Percentiles rank a stretch among this genome's conserved stretches.
Evolutionary conservation across 768 basidiomycete species (phyloP).

Genomic region (Filobasidium floriforme): DNA sequence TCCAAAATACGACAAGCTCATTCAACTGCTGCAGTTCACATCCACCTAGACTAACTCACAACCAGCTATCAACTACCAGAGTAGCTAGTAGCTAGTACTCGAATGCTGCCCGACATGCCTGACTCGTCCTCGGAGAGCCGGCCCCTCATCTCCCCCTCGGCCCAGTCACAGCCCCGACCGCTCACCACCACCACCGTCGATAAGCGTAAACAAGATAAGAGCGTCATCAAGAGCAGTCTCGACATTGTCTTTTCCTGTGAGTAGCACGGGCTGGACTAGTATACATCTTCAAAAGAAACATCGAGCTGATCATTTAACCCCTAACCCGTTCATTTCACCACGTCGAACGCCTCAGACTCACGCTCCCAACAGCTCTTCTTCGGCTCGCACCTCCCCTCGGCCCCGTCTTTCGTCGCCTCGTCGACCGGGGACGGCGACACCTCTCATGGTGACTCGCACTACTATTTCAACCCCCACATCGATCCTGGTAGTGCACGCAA

Average conservation of each 20-base stretch:
- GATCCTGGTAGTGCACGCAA: neutral
- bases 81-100: too few species aligned
- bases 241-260: slow-evolving; percentile 26
- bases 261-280: too few species aligned
- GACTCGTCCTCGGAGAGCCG: neutral
- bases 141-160: neutral
- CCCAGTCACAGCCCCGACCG: neutral
- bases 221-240: slow-evolving; percentile 23
- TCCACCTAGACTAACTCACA: too few species aligned
- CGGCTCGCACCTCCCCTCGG: slow-evolving; percentile 32
- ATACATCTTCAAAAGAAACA: too few species aligned
- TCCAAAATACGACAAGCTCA: too few species aligned
- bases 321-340: too few species aligned
- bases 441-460: neutral
- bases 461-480: slow-evolving; percentile 4
- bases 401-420: slow-evolving; percentile 35
- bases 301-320: too few species aligned
- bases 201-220: slow-evolving; percentile 15
- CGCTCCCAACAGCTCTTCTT: slow-evolving; percentile 37
- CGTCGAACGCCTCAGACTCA: slow-evolving; percentile 28
- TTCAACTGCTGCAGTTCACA: too few species aligned
- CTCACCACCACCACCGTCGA: slow-evolving; percentile 1
- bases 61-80: too few species aligned
- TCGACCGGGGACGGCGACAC: slow-evolving; percentile 14
- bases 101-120: too few species aligned